phyloP scores from a whole-genome alignment of 2,329 filamentous ascomycete species.

The Fusarium incarnatum region DNA sequence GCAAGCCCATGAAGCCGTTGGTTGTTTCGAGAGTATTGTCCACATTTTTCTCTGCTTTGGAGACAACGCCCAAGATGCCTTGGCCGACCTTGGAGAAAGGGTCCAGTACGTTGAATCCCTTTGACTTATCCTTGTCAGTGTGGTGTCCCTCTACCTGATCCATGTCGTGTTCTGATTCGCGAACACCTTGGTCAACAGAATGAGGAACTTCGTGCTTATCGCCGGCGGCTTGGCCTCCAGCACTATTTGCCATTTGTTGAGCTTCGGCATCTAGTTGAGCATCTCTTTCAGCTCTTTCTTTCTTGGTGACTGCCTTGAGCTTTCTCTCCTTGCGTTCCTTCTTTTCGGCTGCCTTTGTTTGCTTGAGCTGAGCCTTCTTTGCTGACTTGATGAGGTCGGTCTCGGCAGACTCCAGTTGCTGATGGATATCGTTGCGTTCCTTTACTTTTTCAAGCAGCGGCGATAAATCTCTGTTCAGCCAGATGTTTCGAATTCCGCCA shows the following conservation, averaged over 20 bases:
- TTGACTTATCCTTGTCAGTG: constrained; percentile 26
- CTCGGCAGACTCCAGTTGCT: constrained; percentile 81
- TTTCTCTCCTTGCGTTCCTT: constrained; percentile 66
- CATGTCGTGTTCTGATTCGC: constrained; percentile 50
- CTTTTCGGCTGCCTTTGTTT: constrained; percentile 72
- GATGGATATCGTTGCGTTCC: constrained; percentile 76
- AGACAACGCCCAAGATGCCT: constrained; percentile 60
- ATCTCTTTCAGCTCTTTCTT: constrained; percentile 60
- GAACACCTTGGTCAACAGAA: constrained; percentile 59
- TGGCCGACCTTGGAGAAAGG: constrained; percentile 61
- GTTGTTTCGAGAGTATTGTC: constrained; percentile 66
- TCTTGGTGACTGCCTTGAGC: constrained; percentile 62
- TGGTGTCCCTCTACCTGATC: constrained; percentile 39
- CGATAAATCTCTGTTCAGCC: constrained; percentile 93
- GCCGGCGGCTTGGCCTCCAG: constrained; percentile 57
- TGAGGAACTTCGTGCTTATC: constrained; percentile 67
- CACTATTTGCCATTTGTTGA: constrained; percentile 56
- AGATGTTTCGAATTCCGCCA: constrained; percentile 93
- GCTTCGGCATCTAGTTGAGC: constrained; percentile 64
- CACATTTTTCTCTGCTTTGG: constrained; percentile 61
- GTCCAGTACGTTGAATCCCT: constrained; percentile 50
- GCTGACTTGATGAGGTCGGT: constrained; percentile 84
- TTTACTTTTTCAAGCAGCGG: constrained; percentile 86
- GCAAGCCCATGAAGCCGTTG: constrained; percentile 61
- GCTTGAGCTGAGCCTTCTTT: constrained; percentile 82